These are phyloP conservation scores for Ascochyta pisi DNA, from an alignment of 2,329 filamentous ascomycete genomes.

Conservation along the genomic window DNA sequence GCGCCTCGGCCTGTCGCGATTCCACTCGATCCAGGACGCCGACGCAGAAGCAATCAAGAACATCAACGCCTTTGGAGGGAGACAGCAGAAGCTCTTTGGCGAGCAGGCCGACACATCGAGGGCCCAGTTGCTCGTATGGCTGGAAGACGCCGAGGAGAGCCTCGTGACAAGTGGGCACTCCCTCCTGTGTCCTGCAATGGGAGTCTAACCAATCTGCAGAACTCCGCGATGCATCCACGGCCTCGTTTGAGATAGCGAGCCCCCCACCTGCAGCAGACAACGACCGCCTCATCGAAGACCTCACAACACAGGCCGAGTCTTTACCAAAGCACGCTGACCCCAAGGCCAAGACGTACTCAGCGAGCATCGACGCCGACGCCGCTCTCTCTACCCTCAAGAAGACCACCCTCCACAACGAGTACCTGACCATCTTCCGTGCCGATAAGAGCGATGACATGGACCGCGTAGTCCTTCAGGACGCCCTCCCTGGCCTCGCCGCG, in stretches of 20 bases:
- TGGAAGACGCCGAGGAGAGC: conserved; percentile 50
- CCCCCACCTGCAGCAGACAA: conserved; percentile 44
- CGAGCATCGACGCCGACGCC: conserved; percentile 32
- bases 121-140: conserved; percentile 47
- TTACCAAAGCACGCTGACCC: conserved; percentile 38
- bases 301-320: conserved; percentile 45
- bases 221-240: conserved; percentile 3
- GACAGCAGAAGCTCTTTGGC: conserved; percentile 51
- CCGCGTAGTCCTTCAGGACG: conserved; percentile 21
- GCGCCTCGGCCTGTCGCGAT: conserved; percentile 58
- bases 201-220: conserved; percentile 24
- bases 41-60: conserved; percentile 52
- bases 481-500: conserved; percentile 22
- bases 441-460: conserved; percentile 29
- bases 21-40: conserved; percentile 52
- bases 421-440: conserved; percentile 37
- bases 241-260: conserved; percentile 42
- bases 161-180: conserved; percentile 39
- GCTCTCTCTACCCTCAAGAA: conserved; percentile 28
- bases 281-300: conserved; percentile 45
- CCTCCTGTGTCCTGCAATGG: background rate
- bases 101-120: conserved; percentile 27
- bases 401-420: conserved; percentile 36
- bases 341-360: conserved; percentile 33
- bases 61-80: conserved; percentile 56